phyloP scores from a whole-genome alignment of 305 asterid species.

The Rubia balearica region DNA sequence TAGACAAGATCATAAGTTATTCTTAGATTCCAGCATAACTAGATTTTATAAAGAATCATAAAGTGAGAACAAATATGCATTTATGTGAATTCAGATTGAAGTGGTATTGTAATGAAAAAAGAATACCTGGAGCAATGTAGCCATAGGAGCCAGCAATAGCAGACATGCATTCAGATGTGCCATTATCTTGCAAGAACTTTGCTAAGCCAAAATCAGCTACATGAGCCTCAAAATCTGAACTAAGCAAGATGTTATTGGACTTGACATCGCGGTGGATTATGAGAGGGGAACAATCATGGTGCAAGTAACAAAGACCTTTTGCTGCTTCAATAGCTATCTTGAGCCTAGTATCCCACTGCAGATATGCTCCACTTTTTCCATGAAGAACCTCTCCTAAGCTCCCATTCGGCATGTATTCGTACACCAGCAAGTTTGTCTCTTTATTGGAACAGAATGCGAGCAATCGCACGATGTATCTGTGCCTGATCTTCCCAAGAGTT shows the following conservation, averaged over 20 bases:
- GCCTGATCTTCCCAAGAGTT: conserved; percentile 36
- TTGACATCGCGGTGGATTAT: conserved; percentile 39
- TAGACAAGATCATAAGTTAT: background rate
- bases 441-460: conserved; percentile 33
- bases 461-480: conserved; percentile 35
- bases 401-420: conserved; percentile 43
- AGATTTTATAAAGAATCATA: background rate
- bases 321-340: conserved; percentile 38
- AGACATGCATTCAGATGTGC: conserved; percentile 41
- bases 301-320: conserved; percentile 38
- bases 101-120: background rate
- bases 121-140: conserved; percentile 45
- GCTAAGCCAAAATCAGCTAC: conserved; percentile 43
- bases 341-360: conserved; percentile 36
- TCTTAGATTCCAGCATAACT: background rate
- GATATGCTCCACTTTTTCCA: conserved; percentile 30
- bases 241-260: conserved; percentile 38
- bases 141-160: conserved; percentile 44
- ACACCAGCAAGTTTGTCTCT: conserved; percentile 36
- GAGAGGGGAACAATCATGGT: conserved; percentile 42
- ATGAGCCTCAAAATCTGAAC: conserved; percentile 39
- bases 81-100: background rate
- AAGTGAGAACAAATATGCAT: background rate
- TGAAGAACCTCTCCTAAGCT: conserved; percentile 39
- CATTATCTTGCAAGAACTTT: conserved; percentile 32